Evolutionary conservation across 768 basidiomycete species (phyloP).

Genomic region (Piloderma croceum): DNA sequence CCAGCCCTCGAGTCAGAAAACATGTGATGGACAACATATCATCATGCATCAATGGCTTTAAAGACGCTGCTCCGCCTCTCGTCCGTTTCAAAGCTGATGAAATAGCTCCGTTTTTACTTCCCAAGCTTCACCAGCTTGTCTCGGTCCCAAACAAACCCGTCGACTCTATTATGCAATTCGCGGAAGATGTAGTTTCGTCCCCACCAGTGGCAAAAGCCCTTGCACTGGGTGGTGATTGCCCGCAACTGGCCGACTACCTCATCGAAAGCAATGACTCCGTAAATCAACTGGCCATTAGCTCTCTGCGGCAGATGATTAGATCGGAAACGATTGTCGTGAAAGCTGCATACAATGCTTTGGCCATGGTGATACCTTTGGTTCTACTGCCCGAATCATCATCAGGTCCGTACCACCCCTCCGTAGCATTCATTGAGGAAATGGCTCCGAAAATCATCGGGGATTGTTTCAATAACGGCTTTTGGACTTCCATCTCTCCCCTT

Average conservation of each 20-base stretch:
- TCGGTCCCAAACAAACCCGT: constrained; percentile 10
- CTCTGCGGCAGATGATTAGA: constrained; percentile 14
- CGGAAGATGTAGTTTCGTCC: constrained; percentile 10
- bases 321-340: constrained; percentile 13
- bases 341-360: constrained; percentile 12
- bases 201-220: constrained; percentile 15
- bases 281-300: constrained; percentile 12
- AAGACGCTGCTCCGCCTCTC: constrained; percentile 7
- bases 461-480: constrained; percentile 15
- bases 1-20: constrained; percentile 13
- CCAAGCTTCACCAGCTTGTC: constrained; percentile 16
- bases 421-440: constrained; percentile 12
- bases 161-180: constrained; percentile 9
- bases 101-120: constrained; percentile 13
- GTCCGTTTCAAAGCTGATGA: constrained; percentile 12
- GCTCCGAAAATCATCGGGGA: constrained; percentile 15
- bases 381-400: constrained; percentile 5
- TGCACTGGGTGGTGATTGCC: constrained; percentile 12
- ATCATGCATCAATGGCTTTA: constrained; percentile 12
- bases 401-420: constrained; percentile 9
- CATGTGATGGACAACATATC: constrained; percentile 17
- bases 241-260: constrained; percentile 11
- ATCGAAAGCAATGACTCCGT: constrained; percentile 9
- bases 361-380: constrained; percentile 8
- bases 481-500: constrained; percentile 11